These are phyloP conservation scores for Vigna radiata DNA, from an alignment of 306 rosid species.

Conservation along the genomic window DNA sequence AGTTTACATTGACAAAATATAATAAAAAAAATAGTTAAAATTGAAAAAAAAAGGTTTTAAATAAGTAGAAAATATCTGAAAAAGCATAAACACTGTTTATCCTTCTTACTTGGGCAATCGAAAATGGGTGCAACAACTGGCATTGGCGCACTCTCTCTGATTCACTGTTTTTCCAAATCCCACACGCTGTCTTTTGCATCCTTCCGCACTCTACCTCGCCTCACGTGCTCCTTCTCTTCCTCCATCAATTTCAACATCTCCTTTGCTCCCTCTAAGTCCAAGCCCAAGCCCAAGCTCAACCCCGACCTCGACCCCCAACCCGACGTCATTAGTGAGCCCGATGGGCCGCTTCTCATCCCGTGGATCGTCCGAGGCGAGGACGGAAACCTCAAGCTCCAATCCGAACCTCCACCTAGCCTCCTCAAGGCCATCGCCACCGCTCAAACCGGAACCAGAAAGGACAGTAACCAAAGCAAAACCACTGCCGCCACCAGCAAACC, in stretches of 20 bases:
- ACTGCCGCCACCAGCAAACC: not conserved
- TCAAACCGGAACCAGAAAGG: conserved; percentile 54
- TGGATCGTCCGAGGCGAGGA: conserved; percentile 94
- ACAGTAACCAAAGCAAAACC: conserved; percentile 36
- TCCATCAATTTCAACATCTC: conserved; percentile 81
- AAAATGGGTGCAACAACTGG: conserved; percentile 41
- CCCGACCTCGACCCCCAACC: conserved; percentile 37
- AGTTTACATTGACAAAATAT: no score
- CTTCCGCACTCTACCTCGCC: conserved; percentile 64
- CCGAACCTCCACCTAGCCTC: conserved; percentile 67
- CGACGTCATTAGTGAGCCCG: conserved; percentile 37
- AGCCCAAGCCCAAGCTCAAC: conserved; percentile 58
- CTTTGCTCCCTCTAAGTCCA: conserved; percentile 73
- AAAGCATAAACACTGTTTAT: not conserved
- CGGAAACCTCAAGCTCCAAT: conserved; percentile 72
- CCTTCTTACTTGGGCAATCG: not conserved
- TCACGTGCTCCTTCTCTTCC: conserved; percentile 58
- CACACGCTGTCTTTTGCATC: conserved; percentile 40
- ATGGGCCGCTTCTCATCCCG: conserved; percentile 70
- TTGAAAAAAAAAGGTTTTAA: no score
- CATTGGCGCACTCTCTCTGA: conserved; percentile 50
- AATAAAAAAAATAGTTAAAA: no score
- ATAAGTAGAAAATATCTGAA: not conserved
- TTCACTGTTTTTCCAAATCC: conserved; percentile 54
- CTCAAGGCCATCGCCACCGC: conserved; percentile 60